Evolutionary conservation across 768 basidiomycete genomes (phyloP), one percentile per base, ranked within the genome.

Genomic region (Leccinum arenicola): DNA sequence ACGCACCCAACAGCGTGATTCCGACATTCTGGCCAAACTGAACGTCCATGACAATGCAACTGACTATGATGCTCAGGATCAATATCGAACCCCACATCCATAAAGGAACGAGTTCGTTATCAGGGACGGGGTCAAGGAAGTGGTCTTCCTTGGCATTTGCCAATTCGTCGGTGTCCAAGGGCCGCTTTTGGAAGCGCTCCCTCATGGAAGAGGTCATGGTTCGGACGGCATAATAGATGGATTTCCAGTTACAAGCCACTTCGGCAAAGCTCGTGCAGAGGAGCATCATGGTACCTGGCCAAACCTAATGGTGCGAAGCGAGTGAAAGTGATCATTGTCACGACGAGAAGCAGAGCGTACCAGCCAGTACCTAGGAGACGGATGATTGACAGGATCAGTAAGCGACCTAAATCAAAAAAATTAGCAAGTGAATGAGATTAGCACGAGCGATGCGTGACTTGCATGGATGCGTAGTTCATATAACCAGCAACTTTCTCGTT

Each of bases 311-410:
- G 23, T 43, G 36, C 8, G 31, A n/a, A 0, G 48, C 59, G 27
- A 59, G 38, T 27, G 17, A 6, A 15, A 1, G 1, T 8, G 25
- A 10, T 27, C 1, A 12, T 47, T 40, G 17, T 27, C n/a, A 25
- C 8, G 11, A 55, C 15, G 11, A 38, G 17, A 49, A 43, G 47
- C 35, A 10, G 11, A 33, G 17, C 3, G 9, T 58, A 69, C 68
- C 51, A 85, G 74, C 85, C 84, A 85, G 70, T 84, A 84, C 31
- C 83, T 79, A 14, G 82, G 80, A 21, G 82, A 85, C 1, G 84
- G 82, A 0, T 62, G 61, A 23, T 73, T 70, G 58, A 78, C 56
- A 10, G 79, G 77, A 55, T 84, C 77, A 2, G 65, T 59, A 70
- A 84, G 81, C 2, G 79, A 80, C 68, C 70, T 67, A 9, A 6